phyloP scores from a whole-genome alignment of 257 asterid species.

The Petunia axillaris region DNA sequence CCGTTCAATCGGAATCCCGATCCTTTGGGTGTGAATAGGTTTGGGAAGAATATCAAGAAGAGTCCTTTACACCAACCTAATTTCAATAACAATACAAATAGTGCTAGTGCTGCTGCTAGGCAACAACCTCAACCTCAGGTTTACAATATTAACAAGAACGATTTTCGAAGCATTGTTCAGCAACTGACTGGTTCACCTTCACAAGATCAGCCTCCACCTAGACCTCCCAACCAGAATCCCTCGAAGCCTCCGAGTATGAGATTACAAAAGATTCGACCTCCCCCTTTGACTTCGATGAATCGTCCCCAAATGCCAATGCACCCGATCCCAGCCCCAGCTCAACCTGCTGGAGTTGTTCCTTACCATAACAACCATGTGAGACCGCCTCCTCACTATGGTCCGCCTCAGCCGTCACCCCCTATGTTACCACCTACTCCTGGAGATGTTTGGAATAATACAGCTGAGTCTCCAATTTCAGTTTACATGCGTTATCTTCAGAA shows the following conservation, averaged over 20 bases:
- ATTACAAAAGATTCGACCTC: slow-evolving; percentile 81
- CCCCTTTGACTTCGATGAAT: slow-evolving; percentile 70
- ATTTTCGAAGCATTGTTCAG: slow-evolving; percentile 85
- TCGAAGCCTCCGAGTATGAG: slow-evolving; percentile 72
- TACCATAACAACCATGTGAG: slow-evolving; percentile 51
- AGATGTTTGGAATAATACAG: slow-evolving; percentile 72
- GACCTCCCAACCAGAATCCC: slow-evolving; percentile 63
- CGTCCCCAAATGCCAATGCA: slow-evolving; percentile 68
- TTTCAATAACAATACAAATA: slow-evolving; percentile 37
- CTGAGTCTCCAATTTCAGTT: slow-evolving; percentile 86
- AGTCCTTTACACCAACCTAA: slow-evolving; percentile 85
- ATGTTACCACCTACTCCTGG: slow-evolving; percentile 58
- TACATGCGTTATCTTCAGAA: slow-evolving; percentile 89
- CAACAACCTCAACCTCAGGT: slow-evolving; percentile 93
- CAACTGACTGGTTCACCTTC: slow-evolving; percentile 86
- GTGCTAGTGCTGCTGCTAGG: slow-evolving; percentile 43
- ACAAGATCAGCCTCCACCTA: slow-evolving; percentile 52
- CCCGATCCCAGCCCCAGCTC: slow-evolving; percentile 44
- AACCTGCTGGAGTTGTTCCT: slow-evolving; percentile 44
- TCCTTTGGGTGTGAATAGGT: slow-evolving; percentile 78
- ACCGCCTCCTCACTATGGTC: slow-evolving; percentile 66
- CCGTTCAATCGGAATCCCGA: slow-evolving; percentile 57
- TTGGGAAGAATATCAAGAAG: slow-evolving; percentile 84
- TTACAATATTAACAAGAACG: slow-evolving; percentile 87
- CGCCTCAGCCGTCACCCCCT: slow-evolving; percentile 57